Evolutionary conservation across 2,329 filamentous ascomycete genomes (phyloP).

Genomic region (Aspergillus carbonarius): DNA sequence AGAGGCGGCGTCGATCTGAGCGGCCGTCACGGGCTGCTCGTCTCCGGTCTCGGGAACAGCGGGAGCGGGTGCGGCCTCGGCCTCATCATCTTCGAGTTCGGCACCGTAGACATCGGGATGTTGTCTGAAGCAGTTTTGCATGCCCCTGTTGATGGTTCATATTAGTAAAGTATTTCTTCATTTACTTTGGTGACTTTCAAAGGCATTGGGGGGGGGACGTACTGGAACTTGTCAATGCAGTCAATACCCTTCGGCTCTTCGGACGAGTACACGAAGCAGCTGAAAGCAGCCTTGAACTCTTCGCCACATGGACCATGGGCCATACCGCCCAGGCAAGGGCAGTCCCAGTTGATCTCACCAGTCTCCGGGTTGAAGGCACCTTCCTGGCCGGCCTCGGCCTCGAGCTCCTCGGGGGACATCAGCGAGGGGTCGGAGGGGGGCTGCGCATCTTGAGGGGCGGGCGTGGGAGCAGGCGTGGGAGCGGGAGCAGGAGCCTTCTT

Average conservation of each 20-base stretch:
- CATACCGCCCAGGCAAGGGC: constrained; percentile 96
- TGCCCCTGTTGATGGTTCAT: constrained; percentile 60
- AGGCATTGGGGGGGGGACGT: constrained; percentile 38
- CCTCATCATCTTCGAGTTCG: constrained; percentile 76
- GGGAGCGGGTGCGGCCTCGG: too few relatives aligned
- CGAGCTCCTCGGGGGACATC: constrained; percentile 57
- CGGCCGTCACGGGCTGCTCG: constrained; percentile 20
- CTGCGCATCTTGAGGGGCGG: constrained; percentile 16
- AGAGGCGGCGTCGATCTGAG: constrained; percentile 27
- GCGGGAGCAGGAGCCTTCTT: constrained; percentile 15
- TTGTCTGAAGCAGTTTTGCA: constrained; percentile 95
- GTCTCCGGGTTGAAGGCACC: constrained; percentile 98
- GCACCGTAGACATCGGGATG: constrained; percentile 92
- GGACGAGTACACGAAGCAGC: constrained; percentile 94
- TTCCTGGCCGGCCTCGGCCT: constrained; percentile 80
- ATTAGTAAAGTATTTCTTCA: not conserved
- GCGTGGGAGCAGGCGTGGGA: constrained; percentile 16
- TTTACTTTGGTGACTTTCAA: not conserved
- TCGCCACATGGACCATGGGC: constrained; percentile 92
- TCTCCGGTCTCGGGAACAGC: constrained; percentile 25
- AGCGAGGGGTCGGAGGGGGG: constrained; percentile 21
- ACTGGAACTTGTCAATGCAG: constrained; percentile 98
- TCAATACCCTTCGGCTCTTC: constrained; percentile 98
- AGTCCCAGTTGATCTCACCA: constrained; percentile 99
- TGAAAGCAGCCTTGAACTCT: constrained; percentile 93